phyloP scores from a whole-genome alignment of 805 yeast species.

The Cyberlindnera misumaiensis region DNA sequence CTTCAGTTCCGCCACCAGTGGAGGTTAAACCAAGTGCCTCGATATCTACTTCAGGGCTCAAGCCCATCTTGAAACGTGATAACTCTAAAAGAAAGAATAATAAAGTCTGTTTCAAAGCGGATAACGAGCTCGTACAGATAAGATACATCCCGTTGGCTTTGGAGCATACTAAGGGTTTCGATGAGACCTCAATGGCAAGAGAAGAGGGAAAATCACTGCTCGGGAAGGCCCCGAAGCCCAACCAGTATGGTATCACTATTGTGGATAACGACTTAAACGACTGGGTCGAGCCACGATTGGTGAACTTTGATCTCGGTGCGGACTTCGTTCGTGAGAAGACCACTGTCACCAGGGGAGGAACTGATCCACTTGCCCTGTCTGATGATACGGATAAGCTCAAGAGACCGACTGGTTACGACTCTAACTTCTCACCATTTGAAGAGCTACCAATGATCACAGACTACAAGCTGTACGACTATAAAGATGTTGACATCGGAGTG shows the following conservation, averaged over 20 bases:
- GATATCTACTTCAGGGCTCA: background rate
- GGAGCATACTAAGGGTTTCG: background rate
- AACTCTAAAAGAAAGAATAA: background rate
- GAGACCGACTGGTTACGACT: background rate
- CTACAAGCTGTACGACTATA: background rate
- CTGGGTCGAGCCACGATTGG: conserved; percentile 1
- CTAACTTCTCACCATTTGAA: background rate
- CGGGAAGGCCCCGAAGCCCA: background rate
- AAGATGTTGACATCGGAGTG: background rate
- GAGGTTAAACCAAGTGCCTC: background rate
- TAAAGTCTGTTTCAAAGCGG: conserved; percentile 1
- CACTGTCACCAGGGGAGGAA: conserved; percentile 1
- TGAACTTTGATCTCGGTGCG: background rate
- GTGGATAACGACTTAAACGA: background rate
- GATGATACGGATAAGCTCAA: conserved; percentile 1
- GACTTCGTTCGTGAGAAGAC: background rate
- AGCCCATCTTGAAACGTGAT: conserved; percentile 1
- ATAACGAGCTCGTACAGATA: background rate
- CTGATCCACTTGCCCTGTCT: background rate
- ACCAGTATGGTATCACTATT: background rate
- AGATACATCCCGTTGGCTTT: background rate
- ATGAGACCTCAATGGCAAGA: background rate
- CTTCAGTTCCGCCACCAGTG: background rate
- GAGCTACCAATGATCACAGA: conserved; percentile 1
- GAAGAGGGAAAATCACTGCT: conserved; percentile 1